Evolutionary conservation across 163 green algal species (phyloP).

Genomic region (Chlamydomonas reinhardtii): DNA sequence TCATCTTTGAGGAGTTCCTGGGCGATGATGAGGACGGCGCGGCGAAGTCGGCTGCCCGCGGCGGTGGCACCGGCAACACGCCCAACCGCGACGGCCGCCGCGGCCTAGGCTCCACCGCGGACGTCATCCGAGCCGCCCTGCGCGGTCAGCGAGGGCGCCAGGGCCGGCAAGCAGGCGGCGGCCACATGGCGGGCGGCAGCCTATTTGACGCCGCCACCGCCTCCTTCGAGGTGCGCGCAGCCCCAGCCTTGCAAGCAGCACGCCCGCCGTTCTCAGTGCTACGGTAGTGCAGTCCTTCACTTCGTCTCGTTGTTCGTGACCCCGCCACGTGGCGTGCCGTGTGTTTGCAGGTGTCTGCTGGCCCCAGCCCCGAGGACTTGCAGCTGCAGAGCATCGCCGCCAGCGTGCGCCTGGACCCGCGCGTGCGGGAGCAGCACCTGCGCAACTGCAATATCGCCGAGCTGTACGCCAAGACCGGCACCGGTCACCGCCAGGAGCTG

Average conservation of each 20-base stretch:
- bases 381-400: constrained; percentile 28
- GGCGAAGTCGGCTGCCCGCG: background rate
- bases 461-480: constrained; percentile 53
- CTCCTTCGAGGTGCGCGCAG: too few relatives aligned
- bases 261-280: too few relatives aligned
- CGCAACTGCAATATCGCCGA: constrained; percentile 36
- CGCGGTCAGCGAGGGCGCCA: background rate
- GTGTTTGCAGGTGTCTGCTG: background rate
- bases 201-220: too few relatives aligned
- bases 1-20: constrained; percentile 12
- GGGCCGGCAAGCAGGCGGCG: too few relatives aligned
- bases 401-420: constrained; percentile 37
- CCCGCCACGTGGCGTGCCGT: too few relatives aligned
- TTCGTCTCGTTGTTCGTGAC: too few relatives aligned
- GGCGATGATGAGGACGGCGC: background rate
- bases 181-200: too few relatives aligned
- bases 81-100: too few relatives aligned
- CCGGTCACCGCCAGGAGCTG: constrained; percentile 33
- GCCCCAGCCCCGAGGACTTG: constrained; percentile 45
- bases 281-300: too few relatives aligned
- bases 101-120: background rate
- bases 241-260: too few relatives aligned
- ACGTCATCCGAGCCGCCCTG: background rate
- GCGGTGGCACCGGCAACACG: background rate
- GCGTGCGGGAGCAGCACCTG: constrained; percentile 52